A percentile compares a stretch with the other conserved stretches of the same genome.
phyloP scores from a whole-genome alignment of 768 basidiomycete genomes.

The Leucosporidium creatinivorum region DNA sequence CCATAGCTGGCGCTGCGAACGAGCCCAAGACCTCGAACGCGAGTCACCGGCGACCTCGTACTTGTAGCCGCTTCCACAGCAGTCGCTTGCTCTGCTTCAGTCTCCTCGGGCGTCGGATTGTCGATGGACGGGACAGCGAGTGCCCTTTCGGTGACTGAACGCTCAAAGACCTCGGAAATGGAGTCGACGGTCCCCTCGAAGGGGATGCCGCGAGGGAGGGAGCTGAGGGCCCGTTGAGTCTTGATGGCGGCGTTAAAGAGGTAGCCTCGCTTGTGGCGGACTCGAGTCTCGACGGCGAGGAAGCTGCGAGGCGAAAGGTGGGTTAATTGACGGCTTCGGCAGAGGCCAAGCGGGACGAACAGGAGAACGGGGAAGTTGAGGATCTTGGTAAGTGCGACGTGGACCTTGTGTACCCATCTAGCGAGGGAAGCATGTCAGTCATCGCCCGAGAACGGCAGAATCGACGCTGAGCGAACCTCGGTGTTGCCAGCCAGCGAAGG shows the following conservation, averaged over 20 bases:
- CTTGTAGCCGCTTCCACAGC: neutral
- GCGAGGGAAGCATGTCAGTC: neutral
- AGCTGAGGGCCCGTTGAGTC: neutral
- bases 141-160: neutral
- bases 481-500: conserved; percentile 68
- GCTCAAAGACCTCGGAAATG: conserved; percentile 7
- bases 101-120: too few relatives aligned
- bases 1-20: neutral
- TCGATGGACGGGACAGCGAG: neutral
- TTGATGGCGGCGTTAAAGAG: neutral
- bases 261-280: neutral
- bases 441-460: neutral
- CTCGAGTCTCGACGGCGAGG: conserved; percentile 17
- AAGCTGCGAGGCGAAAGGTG: conserved; percentile 8
- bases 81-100: neutral
- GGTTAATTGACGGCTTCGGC: conserved; percentile 17
- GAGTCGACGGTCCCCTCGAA: conserved; percentile 9
- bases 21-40: neutral
- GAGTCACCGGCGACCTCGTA: neutral
- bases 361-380: conserved; percentile 26
- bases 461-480: conserved; percentile 48
- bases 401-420: neutral
- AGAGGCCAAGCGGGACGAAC: neutral
- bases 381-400: neutral
- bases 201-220: neutral